Conservation (phyloP, 2,329 filamentous ascomycete genomes). For the Hysterium pulicare region DNA sequence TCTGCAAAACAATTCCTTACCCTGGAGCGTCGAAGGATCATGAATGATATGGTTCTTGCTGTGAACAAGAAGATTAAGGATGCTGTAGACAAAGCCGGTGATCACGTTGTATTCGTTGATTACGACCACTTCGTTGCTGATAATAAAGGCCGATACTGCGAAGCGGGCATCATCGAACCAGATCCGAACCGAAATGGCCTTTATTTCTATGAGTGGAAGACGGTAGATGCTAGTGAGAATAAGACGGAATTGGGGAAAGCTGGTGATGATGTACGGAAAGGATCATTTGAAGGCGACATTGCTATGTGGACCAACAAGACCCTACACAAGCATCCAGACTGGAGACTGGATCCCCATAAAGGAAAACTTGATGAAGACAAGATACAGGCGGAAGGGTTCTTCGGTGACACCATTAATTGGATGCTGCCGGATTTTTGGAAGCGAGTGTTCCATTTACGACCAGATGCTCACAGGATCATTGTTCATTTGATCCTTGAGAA, state of each 20-base stretch:
- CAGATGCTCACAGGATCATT: conserved; percentile 21
- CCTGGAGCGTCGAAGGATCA: conserved; percentile 16
- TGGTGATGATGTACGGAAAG: conserved; percentile 20
- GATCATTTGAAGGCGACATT: conserved; percentile 24
- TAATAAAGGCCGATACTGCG: conserved; percentile 24
- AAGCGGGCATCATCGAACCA: conserved; percentile 22
- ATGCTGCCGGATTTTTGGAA: conserved; percentile 29
- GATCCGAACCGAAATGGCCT: conserved; percentile 23
- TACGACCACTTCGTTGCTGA: conserved; percentile 17
- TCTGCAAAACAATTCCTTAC: conserved; percentile 24
- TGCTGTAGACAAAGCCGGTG: conserved; percentile 13
- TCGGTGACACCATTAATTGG: conserved; percentile 26
- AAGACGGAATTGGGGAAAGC: conserved; percentile 15
- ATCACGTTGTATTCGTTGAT: conserved; percentile 22
- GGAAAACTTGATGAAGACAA: conserved; percentile 21
- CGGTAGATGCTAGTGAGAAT: conserved; percentile 24
- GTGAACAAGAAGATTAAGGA: conserved; percentile 21
- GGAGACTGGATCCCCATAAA: conserved; percentile 21
- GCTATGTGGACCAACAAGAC: conserved; percentile 22
- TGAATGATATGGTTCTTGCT: conserved; percentile 24
- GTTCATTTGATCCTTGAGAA: conserved; percentile 20
- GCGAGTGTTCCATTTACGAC: conserved; percentile 28
- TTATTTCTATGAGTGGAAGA: conserved; percentile 31
- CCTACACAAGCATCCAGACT: conserved; percentile 23
- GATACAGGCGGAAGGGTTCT: conserved; percentile 4